Conservation (phyloP, 139 green algal genomes). For the Chlorella sorokiniana region DNA sequence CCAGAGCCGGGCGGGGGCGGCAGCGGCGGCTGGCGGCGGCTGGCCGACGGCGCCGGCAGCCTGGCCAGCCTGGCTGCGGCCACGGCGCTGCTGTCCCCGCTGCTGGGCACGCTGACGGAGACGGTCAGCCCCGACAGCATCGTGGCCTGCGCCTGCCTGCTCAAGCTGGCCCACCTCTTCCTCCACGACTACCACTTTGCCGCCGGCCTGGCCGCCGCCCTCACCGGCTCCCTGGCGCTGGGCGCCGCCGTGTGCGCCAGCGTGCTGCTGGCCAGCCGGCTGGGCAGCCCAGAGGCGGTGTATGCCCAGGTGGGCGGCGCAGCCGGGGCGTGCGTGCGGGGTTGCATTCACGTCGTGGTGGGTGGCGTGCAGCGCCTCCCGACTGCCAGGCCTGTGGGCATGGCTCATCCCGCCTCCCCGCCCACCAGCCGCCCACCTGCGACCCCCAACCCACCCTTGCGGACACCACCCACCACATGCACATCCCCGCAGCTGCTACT, state of each 20-base stretch:
- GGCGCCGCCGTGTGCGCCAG: conserved; percentile 71
- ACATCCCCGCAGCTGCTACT: conserved; percentile 76
- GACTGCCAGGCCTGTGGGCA: too few relatives aligned
- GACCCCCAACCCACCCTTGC: not conserved
- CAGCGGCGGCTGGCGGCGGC: not conserved
- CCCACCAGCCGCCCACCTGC: not conserved
- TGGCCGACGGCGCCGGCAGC: not conserved
- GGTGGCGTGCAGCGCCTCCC: too few relatives aligned
- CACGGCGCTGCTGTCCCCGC: conserved; percentile 74
- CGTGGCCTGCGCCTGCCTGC: conserved; percentile 57
- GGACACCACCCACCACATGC: not conserved
- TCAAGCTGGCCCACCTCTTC: conserved; percentile 80
- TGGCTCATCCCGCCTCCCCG: too few relatives aligned
- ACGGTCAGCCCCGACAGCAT: conserved; percentile 84
- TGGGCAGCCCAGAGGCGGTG: conserved; percentile 67
- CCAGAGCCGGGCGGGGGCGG: not conserved
- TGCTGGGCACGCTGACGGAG: conserved; percentile 76
- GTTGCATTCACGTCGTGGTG: too few relatives aligned
- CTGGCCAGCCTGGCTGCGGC: conserved; percentile 8
- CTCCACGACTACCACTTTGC: conserved; percentile 82
- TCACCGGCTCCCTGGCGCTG: conserved; percentile 79
- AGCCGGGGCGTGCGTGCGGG: too few relatives aligned
- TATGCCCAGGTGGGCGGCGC: conserved; percentile 37
- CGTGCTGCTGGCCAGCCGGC: conserved; percentile 77
- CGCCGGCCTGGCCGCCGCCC: not conserved